A percentile compares a stretch with the other conserved stretches of the same genome.
phyloP scores from a whole-genome alignment of 768 basidiomycete genomes.

The Tulasnella sp. region DNA sequence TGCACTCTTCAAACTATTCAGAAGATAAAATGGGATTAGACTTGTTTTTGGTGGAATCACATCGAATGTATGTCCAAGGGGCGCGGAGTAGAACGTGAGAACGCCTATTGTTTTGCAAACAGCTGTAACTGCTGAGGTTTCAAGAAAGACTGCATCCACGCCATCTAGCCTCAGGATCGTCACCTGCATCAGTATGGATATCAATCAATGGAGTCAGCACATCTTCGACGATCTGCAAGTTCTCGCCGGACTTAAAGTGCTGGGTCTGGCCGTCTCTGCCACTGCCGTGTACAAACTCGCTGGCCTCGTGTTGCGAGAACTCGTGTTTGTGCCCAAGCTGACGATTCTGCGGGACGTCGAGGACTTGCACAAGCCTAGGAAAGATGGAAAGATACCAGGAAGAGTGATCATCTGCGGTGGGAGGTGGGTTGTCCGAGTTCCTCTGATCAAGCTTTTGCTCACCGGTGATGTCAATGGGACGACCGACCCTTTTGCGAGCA shows the following conservation, averaged over 20 bases:
- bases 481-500: too few species aligned
- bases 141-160: too few species aligned
- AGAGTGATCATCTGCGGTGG: constrained; percentile 2
- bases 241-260: not conserved
- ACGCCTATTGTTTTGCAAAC: too few species aligned
- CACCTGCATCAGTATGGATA: not conserved
- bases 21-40: too few species aligned
- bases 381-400: not conserved
- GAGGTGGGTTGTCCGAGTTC: not conserved
- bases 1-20: too few species aligned
- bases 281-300: not conserved
- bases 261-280: not conserved
- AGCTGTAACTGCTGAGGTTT: too few species aligned
- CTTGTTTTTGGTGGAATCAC: too few species aligned
- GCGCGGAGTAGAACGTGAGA: too few species aligned
- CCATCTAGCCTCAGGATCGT: too few species aligned
- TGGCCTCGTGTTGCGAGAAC: not conserved
- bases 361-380: constrained; percentile 2
- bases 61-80: too few species aligned
- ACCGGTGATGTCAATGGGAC: not conserved
- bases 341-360: not conserved
- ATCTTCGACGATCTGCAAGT: not conserved
- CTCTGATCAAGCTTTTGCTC: too few species aligned
- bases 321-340: constrained; percentile 1
- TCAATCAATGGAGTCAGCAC: not conserved